These are phyloP conservation scores for Rhypophila decipiens DNA, from an alignment of 495 filamentous ascomycete species.

Conservation along the genomic window DNA sequence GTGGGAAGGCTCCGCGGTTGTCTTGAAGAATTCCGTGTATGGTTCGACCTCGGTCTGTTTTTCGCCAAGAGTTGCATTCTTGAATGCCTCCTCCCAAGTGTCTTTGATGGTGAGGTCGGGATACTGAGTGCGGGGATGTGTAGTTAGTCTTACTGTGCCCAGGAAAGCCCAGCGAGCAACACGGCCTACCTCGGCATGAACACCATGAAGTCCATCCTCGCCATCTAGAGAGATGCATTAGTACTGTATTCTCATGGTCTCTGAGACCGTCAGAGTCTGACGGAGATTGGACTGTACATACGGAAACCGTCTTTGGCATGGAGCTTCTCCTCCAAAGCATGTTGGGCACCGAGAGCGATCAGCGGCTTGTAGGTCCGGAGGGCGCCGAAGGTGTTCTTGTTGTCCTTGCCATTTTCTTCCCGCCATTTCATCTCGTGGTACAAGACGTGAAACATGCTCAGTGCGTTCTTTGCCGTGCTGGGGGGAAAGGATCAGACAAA, in stretches of 20 bases:
- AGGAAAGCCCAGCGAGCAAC: not conserved
- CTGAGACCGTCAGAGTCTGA: not conserved
- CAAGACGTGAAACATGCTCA: slow-evolving; percentile 88
- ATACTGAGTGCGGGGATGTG: slow-evolving; percentile 50
- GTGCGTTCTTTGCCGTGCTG: slow-evolving; percentile 82
- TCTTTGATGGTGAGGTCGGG: slow-evolving; percentile 78
- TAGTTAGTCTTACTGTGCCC: not conserved
- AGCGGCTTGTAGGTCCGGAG: slow-evolving; percentile 67
- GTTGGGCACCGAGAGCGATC: slow-evolving; percentile 78
- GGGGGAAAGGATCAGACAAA: slow-evolving; percentile 7
- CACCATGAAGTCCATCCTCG: slow-evolving; percentile 81
- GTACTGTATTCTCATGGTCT: too few species aligned
- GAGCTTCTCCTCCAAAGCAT: slow-evolving; percentile 75
- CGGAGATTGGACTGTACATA: too few species aligned
- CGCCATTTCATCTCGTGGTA: slow-evolving; percentile 88
- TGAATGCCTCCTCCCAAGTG: slow-evolving; percentile 80
- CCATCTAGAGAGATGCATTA: slow-evolving; percentile 56
- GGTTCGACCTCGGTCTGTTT: slow-evolving; percentile 27
- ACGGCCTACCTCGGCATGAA: slow-evolving; percentile 65
- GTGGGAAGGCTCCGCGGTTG: slow-evolving; percentile 65
- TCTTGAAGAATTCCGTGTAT: slow-evolving; percentile 56
- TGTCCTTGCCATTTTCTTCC: slow-evolving; percentile 52
- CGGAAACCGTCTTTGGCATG: slow-evolving; percentile 89
- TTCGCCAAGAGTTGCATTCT: slow-evolving; percentile 37
- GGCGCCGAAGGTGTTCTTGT: slow-evolving; percentile 55